These are phyloP conservation scores for Pythium vanterpoolii DNA, from an alignment of 352 stramenopile species.

Conservation along the genomic window DNA sequence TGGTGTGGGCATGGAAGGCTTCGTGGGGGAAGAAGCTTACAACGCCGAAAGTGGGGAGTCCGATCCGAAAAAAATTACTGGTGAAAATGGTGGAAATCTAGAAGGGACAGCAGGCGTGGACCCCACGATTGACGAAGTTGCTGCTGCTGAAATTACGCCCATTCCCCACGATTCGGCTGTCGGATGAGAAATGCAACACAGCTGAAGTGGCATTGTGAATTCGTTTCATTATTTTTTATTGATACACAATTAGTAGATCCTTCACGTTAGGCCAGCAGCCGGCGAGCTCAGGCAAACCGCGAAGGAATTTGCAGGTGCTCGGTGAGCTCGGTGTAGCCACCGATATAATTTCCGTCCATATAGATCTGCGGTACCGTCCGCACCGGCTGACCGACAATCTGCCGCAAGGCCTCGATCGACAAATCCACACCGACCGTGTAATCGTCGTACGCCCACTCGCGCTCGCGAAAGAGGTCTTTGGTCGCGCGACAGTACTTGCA, in stretches of 20 bases:
- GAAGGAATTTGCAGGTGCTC: constrained; percentile 57
- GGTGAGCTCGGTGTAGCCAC: constrained; percentile 74
- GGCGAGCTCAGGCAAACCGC: constrained; percentile 36
- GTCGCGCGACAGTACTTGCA: constrained; percentile 72
- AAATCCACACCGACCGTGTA: constrained; percentile 53
- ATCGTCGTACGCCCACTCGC: constrained; percentile 65
- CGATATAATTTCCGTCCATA: constrained; percentile 72
- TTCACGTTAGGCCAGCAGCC: background rate
- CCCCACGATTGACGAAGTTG: constrained; percentile 19
- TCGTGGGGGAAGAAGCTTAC: background rate
- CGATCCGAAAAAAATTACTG: constrained; percentile 9
- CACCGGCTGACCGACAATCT: constrained; percentile 54
- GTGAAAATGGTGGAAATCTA: background rate
- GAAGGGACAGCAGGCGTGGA: constrained; percentile 7
- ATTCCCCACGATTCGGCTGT: background rate
- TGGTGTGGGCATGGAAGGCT: background rate
- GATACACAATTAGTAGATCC: background rate
- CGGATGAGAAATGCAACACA: background rate
- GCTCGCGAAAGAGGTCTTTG: constrained; percentile 56
- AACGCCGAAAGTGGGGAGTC: background rate
- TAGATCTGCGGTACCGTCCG: constrained; percentile 82
- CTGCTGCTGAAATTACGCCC: constrained; percentile 2
- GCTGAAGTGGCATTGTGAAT: background rate
- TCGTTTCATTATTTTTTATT: constrained; percentile 11
- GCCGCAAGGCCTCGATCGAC: constrained; percentile 50